A percentile compares a stretch with the other conserved stretches of the same genome.
These are phyloP conservation scores for Penicillium sp. DNA, from an alignment of 2,329 filamentous ascomycete genomes.

Conservation along the genomic window DNA sequence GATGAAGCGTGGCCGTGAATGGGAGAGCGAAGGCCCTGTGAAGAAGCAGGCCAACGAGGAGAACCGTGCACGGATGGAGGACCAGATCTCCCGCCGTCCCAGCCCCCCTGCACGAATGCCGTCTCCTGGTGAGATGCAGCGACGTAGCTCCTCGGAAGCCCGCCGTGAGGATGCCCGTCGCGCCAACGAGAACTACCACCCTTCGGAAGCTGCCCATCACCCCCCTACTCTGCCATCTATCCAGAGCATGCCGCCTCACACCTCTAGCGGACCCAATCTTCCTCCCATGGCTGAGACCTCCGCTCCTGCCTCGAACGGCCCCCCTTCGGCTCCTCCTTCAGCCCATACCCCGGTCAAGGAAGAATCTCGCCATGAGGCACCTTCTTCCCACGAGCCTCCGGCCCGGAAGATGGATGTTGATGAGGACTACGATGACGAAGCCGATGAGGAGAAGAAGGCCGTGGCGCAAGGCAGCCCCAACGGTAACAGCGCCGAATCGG, in stretches of 20 bases:
- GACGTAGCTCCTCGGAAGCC: slow-evolving; percentile 70
- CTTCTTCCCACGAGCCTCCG: slow-evolving; percentile 68
- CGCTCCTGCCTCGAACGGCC: slow-evolving; percentile 39
- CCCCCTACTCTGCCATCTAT: slow-evolving; percentile 57
- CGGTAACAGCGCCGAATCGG: slow-evolving; percentile 25
- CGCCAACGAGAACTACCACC: slow-evolving; percentile 74
- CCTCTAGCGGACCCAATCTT: slow-evolving; percentile 52
- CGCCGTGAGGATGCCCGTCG: slow-evolving; percentile 66
- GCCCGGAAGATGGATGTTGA: slow-evolving; percentile 95
- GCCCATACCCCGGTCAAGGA: slow-evolving; percentile 54
- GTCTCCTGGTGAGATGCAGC: slow-evolving; percentile 63
- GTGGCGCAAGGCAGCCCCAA: slow-evolving; percentile 35
- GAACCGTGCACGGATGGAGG: slow-evolving; percentile 77
- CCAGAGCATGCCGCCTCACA: slow-evolving; percentile 41
- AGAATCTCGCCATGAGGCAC: slow-evolving; percentile 50
- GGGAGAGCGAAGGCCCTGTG: slow-evolving; percentile 69
- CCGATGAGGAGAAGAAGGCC: slow-evolving; percentile 66
- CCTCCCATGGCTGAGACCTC: slow-evolving; percentile 51
- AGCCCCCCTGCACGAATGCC: slow-evolving; percentile 55
- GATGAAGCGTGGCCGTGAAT: slow-evolving; percentile 81
- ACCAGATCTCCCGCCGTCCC: slow-evolving; percentile 71
- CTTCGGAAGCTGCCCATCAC: slow-evolving; percentile 87
- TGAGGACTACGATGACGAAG: slow-evolving; percentile 94
- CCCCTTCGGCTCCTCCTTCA: slow-evolving; percentile 34
- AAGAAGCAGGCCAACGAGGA: slow-evolving; percentile 91